Base-by-base conservation (phyloP, 441 rosid species). In the Pelargonium citronellum region DNA sequence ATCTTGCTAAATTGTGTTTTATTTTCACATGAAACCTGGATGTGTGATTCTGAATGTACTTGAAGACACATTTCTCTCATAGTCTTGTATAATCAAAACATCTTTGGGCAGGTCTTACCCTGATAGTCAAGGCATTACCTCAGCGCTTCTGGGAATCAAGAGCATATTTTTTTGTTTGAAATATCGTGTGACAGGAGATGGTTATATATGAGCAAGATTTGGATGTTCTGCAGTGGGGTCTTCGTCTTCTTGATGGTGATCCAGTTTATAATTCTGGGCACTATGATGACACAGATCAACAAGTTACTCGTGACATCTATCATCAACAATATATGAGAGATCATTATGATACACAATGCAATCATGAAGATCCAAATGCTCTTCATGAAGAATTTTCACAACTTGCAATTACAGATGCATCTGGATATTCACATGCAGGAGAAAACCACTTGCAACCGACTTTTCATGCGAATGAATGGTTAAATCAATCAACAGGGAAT, bases 311-410 rank as follows among this genome's bases (percentile, higher is more conserved):
- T 70, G 68, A 44, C 71, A 71, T 76, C 17, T 79, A 83, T 69
- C 69, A 64, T 1, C 74, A 66, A 64, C 83, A 82, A 71, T 80
- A 79, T 82, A 70, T 55, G 19, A 78, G 86, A 78, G 80, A 69
- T 76, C 68, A 71, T 71, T 72, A 78, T 49, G 89, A 67, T 27
- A 63, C 77, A 72, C 84, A 80, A 69, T 80, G 77, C 62, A 78
- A 76, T 51, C 53, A 81, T 73, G 85, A 84, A 68, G 89, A 84
- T 75, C 89, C 90, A 0, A 81, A 82, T 68, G 73, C 86, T 57
- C 86, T 89, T 69, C 89, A 89, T 73, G 89, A 85, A 67, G 91
- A 87, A 67, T 83, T 85, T 78, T 87, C 88, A 22, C 86, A 85
- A 76, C 81, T 89, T 27, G 80, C 83, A 47, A 64, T 89, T 43